Evolutionary conservation across 1,284 basidiomycete genomes (phyloP).

Genomic region (Lentinula novae-zelandiae): DNA sequence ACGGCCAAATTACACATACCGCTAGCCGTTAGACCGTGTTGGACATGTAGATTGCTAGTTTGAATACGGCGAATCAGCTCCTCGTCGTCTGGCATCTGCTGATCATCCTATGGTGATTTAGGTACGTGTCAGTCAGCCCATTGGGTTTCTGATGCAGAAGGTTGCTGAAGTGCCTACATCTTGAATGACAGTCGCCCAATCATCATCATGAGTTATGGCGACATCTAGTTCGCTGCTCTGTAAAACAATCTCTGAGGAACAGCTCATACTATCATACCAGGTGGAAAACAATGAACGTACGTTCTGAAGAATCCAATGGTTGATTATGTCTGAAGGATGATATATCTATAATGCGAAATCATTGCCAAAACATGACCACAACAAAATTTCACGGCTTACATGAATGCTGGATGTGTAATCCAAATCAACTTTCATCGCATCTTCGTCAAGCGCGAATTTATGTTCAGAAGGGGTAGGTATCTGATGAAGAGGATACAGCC

Average conservation of each 20-base stretch:
- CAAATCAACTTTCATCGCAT: background rate
- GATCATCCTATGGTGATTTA: background rate
- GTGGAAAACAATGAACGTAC: background rate
- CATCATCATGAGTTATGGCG: constrained; percentile 1
- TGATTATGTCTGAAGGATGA: constrained; percentile 8
- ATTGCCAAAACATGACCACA: too few relatives aligned
- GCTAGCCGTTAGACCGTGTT: too few relatives aligned
- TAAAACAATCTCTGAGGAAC: background rate
- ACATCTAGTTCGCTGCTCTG: background rate
- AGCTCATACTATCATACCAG: background rate
- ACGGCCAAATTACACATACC: too few relatives aligned
- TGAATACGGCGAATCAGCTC: background rate
- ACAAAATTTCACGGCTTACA: background rate
- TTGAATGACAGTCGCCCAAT: background rate
- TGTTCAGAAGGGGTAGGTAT: background rate
- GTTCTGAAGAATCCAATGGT: background rate
- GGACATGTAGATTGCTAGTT: too few relatives aligned
- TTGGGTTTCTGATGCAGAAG: too few relatives aligned
- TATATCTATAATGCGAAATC: background rate
- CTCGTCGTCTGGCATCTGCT: background rate
- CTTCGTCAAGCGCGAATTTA: background rate
- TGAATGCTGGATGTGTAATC: background rate
- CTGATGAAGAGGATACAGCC: background rate
- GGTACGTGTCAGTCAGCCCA: too few relatives aligned
- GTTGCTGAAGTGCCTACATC: background rate